Evolutionary conservation across 139 green algal genomes (phyloP).

Genomic region (Chlorokybus atmophyticus): DNA sequence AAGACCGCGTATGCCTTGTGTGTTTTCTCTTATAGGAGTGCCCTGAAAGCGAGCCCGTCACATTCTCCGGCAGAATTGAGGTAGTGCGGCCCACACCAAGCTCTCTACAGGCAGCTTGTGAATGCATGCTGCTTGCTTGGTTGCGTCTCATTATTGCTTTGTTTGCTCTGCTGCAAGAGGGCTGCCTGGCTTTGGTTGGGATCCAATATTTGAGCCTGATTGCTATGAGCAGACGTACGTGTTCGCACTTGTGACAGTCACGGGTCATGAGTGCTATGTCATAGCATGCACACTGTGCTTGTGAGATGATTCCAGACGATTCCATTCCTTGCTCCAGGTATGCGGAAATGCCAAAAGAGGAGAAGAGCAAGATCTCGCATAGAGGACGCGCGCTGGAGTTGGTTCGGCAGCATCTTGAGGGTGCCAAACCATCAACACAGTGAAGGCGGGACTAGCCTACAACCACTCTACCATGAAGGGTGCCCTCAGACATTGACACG

Average conservation of each 20-base stretch:
- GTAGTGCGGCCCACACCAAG: constrained; percentile 1
- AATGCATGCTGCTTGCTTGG: not conserved
- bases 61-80: constrained; percentile 74
- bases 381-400: constrained; percentile 3
- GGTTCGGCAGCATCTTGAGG: no score
- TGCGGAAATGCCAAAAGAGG: constrained; percentile 25
- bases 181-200: constrained; percentile 29
- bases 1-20: constrained; percentile 85
- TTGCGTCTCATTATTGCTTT: not conserved
- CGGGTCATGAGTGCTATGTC: no score
- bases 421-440: no score
- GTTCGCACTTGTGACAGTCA: no score
- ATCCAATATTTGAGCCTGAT: constrained; percentile 33
- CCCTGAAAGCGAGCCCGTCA: constrained; percentile 44
- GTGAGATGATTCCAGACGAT: no score
- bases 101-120: not conserved
- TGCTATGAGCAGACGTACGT: constrained; percentile 32
- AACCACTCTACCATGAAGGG: no score
- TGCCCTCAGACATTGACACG: no score
- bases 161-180: constrained; percentile 13
- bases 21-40: constrained; percentile 81
- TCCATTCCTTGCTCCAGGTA: no score
- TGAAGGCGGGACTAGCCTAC: no score
- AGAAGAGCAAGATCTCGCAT: constrained; percentile 25
- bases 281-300: no score